Evolutionary conservation across 768 basidiomycete species (phyloP).

Genomic region (Pulveroboletus sp.): DNA sequence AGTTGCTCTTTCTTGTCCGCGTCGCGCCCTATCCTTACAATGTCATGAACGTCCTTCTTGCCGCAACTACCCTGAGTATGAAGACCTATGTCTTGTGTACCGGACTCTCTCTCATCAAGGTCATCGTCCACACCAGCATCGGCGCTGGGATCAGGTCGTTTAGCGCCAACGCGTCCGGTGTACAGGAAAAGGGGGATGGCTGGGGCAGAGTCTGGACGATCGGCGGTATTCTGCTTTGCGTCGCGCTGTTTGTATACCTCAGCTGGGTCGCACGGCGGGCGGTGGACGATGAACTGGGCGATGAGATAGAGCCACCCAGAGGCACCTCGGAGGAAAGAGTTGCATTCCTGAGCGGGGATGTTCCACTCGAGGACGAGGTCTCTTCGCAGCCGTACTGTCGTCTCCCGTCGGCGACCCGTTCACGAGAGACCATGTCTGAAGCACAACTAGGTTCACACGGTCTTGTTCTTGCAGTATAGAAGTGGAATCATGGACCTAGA

Average conservation of each 20-base stretch:
- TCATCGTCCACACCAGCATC: constrained; percentile 87
- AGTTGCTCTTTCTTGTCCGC: constrained; percentile 87
- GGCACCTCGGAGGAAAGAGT: constrained; percentile 47
- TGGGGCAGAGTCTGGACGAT: constrained; percentile 63
- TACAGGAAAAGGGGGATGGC: constrained; percentile 38
- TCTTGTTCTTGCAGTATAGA: constrained; percentile 14
- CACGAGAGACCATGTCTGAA: constrained; percentile 43
- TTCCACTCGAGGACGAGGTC: constrained; percentile 21
- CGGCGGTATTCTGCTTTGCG: constrained; percentile 65
- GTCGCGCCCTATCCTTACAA: constrained; percentile 92
- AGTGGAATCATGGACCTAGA: constrained; percentile 2
- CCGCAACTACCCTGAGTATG: constrained; percentile 77
- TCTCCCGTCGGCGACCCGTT: constrained; percentile 18
- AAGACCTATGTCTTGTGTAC: constrained; percentile 79
- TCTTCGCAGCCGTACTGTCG: constrained; percentile 16
- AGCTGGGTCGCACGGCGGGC: constrained; percentile 74
- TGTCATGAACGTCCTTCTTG: constrained; percentile 92
- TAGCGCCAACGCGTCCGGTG: constrained; percentile 40
- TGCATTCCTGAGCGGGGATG: constrained; percentile 46
- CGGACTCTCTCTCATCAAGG: constrained; percentile 81
- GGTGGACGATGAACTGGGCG: constrained; percentile 53
- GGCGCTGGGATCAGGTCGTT: constrained; percentile 87
- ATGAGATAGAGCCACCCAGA: constrained; percentile 33
- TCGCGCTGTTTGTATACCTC: constrained; percentile 77
- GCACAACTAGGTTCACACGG: constrained; percentile 34